A percentile compares a stretch with the other conserved stretches of the same genome.
Conservation (phyloP, 768 basidiomycete genomes). For the Botryobasidium botryosum region DNA sequence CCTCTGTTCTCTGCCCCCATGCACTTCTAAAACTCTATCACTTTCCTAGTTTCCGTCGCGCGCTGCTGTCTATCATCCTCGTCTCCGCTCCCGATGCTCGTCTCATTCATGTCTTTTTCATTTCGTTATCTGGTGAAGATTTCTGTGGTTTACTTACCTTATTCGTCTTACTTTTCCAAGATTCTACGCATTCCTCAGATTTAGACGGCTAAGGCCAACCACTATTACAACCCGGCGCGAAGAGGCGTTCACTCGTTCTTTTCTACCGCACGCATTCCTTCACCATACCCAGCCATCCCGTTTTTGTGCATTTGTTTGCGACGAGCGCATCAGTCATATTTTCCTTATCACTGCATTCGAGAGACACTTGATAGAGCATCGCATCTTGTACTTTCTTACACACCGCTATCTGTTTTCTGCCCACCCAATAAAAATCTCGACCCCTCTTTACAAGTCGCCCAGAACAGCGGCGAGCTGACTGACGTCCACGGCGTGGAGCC, state of each 20-base stretch:
- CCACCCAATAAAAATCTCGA: no score
- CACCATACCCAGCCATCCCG: neutral
- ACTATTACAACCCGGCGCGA: neutral
- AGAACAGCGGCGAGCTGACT: no score
- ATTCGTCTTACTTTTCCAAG: no score
- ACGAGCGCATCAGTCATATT: no score
- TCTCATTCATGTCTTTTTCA: slow-evolving; percentile 4
- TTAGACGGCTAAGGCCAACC: neutral
- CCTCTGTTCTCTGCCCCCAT: neutral
- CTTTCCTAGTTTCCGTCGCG: neutral
- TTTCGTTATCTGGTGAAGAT: neutral
- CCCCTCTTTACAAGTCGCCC: no score
- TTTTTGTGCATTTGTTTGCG: neutral
- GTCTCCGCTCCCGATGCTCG: neutral
- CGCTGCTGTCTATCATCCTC: neutral
- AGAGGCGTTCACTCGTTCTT: neutral
- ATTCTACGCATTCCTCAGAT: no score
- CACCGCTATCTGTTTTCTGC: no score
- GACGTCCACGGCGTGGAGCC: no score
- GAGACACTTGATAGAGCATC: no score
- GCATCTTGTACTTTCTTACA: no score
- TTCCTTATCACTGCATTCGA: no score
- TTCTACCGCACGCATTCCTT: neutral
- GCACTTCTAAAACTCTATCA: neutral
- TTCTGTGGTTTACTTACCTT: neutral